phyloP scores from a whole-genome alignment of 139 green algal species.

The Microglena sp. region DNA sequence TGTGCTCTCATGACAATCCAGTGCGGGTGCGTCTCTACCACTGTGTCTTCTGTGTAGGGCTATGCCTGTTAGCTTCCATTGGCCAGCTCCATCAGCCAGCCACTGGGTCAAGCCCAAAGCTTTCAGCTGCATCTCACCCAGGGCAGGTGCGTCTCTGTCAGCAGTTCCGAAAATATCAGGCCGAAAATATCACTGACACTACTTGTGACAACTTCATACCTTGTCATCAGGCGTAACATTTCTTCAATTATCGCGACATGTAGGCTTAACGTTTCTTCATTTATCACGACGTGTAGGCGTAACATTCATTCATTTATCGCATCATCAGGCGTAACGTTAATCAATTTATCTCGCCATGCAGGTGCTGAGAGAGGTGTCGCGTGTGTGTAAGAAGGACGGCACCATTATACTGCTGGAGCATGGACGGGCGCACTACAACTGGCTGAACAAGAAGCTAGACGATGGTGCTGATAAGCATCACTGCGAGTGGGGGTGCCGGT shows the following conservation, averaged over 20 bases:
- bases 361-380: constrained; percentile 25
- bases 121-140: no score
- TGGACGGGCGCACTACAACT: constrained; percentile 17
- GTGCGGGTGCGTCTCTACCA: constrained; percentile 9
- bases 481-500: constrained; percentile 66
- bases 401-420: constrained; percentile 34
- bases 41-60: no score
- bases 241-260: neutral
- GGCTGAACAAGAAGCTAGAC: constrained; percentile 27
- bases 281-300: neutral
- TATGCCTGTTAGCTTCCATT: no score
- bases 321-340: no score
- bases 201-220: no score
- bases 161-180: no score
- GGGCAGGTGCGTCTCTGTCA: no score
- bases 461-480: constrained; percentile 27
- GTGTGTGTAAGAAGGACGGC: constrained; percentile 22
- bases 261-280: neutral
- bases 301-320: neutral
- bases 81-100: no score
- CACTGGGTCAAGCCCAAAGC: no score
- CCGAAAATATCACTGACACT: no score
- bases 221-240: no score
- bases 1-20: constrained; percentile 33
- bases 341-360: neutral